Evolutionary conservation across 1,284 basidiomycete genomes (phyloP).

Genomic region (Heterobasidion occidentale): DNA sequence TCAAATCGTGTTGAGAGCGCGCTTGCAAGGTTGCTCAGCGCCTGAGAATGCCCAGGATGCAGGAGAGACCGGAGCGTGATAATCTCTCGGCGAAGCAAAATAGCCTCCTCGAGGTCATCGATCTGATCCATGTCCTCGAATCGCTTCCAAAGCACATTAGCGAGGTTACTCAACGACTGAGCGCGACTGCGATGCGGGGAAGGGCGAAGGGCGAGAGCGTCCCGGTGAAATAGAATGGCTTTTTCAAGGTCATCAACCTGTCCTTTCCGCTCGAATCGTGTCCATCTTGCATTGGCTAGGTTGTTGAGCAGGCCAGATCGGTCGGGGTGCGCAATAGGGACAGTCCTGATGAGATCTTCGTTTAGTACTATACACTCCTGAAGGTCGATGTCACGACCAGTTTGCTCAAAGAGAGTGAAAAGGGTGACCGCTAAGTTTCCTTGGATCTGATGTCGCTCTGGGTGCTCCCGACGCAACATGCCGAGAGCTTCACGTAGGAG

Average conservation of each 20-base stretch:
- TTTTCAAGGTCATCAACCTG: slow-evolving; percentile 22
- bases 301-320: neutral
- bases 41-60: neutral
- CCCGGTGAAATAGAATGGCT: slow-evolving; percentile 19
- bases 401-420: no score
- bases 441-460: no score
- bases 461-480: no score
- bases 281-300: neutral
- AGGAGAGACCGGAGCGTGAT: neutral
- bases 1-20: neutral
- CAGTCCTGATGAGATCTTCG: no score
- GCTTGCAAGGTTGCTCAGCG: neutral
- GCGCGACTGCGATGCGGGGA: slow-evolving; percentile 8
- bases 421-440: no score
- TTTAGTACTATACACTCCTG: no score
- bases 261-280: neutral
- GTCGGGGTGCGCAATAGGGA: neutral
- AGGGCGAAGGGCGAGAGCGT: slow-evolving; percentile 15
- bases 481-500: no score
- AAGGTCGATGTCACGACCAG: no score
- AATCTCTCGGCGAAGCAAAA: neutral
- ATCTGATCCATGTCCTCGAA: neutral
- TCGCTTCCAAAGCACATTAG: slow-evolving; percentile 3
- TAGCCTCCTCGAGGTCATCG: neutral
- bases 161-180: slow-evolving; percentile 7